phyloP scores from a whole-genome alignment of 78 protist species.

The Dictyostelium capitatum region DNA sequence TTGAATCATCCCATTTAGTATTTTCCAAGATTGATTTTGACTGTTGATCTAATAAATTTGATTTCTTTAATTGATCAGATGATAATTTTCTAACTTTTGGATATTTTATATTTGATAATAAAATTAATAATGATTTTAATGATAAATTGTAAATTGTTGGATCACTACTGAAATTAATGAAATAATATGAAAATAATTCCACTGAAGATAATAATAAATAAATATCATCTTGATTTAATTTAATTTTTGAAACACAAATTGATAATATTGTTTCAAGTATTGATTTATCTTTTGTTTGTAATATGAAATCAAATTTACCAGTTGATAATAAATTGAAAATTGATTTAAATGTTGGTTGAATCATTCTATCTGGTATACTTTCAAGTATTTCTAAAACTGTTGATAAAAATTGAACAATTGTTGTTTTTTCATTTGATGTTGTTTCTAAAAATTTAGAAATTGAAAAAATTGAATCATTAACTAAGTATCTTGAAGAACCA shows the following conservation, averaged over 20 bases:
- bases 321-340: slow-evolving; percentile 26
- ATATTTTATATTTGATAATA: slow-evolving; percentile 27
- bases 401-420: background rate
- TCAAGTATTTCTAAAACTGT: background rate
- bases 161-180: background rate
- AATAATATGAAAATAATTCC: slow-evolving; percentile 26
- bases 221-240: slow-evolving; percentile 37
- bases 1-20: slow-evolving; percentile 22
- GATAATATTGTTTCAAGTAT: background rate
- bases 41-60: background rate
- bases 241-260: background rate
- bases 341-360: slow-evolving; percentile 36
- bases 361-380: background rate
- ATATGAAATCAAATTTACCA: slow-evolving; percentile 9
- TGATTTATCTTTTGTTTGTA: background rate
- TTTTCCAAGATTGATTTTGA: background rate
- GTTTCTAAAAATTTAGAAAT: background rate
- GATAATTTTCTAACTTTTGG: slow-evolving; percentile 63
- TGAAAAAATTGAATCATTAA: slow-evolving; percentile 5
- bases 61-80: slow-evolving; percentile 7
- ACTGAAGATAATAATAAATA: slow-evolving; percentile 31
- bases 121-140: background rate
- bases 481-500: slow-evolving; percentile 49
- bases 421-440: background rate
- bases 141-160: background rate